phyloP scores from a whole-genome alignment of 2,329 filamentous ascomycete genomes.

The Aspergillus chevalieri region DNA sequence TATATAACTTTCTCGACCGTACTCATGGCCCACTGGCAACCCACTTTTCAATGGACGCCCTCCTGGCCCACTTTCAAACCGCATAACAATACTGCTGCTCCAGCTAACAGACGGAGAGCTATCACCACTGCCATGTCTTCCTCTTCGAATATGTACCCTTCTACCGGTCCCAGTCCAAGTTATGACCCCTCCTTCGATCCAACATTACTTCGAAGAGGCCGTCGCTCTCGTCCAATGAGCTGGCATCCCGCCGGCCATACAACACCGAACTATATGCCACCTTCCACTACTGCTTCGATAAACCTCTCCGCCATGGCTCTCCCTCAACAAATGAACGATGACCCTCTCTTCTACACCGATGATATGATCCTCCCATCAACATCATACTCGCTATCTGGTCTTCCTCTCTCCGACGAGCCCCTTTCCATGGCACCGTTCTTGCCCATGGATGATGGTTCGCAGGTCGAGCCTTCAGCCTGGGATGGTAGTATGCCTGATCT shows the following conservation, averaged over 20 bases:
- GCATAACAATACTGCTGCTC: too few species aligned
- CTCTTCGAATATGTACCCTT: slow-evolving; percentile 41
- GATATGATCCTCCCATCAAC: not conserved
- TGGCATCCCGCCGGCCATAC: slow-evolving; percentile 62
- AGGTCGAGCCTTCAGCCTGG: slow-evolving; percentile 23
- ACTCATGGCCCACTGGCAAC: too few species aligned
- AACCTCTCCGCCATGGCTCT: slow-evolving; percentile 15
- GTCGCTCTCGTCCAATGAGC: slow-evolving; percentile 58
- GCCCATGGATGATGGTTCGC: slow-evolving; percentile 17
- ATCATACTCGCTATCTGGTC: slow-evolving; percentile 16
- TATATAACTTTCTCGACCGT: too few species aligned
- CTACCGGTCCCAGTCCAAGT: slow-evolving; percentile 7
- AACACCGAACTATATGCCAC: slow-evolving; percentile 10
- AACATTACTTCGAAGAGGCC: slow-evolving; percentile 26
- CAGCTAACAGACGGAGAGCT: not conserved
- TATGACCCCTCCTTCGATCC: slow-evolving; percentile 43
- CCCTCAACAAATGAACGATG: slow-evolving; percentile 13
- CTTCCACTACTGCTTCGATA: slow-evolving; percentile 11
- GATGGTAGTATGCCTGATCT: slow-evolving; percentile 13
- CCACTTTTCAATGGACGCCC: too few species aligned
- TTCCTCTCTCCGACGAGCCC: slow-evolving; percentile 16
- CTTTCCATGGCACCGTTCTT: slow-evolving; percentile 15
- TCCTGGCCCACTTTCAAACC: too few species aligned
- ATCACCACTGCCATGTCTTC: slow-evolving; percentile 32
- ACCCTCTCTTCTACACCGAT: slow-evolving; percentile 6